Percentiles rank a stretch among this genome's conserved stretches.
phyloP scores from a whole-genome alignment of 139 green algal genomes.

The Penium margaritaceum region DNA sequence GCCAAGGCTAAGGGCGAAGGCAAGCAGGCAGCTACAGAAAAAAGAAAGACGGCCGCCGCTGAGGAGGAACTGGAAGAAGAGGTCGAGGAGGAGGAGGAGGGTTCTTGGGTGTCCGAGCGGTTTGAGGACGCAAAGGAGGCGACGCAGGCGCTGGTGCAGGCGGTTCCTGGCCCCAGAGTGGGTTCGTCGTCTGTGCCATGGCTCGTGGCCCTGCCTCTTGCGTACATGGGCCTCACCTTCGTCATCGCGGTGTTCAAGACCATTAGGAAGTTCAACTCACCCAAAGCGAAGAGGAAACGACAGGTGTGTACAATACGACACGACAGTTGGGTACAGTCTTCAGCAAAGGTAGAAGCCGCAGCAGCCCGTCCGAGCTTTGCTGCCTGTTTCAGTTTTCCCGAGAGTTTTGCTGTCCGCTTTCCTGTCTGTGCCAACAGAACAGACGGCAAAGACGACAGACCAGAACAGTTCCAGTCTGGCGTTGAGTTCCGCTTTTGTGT shows the following conservation, averaged over 20 bases:
- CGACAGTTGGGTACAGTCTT: too few species aligned
- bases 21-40: too few species aligned
- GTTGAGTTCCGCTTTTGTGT: too few species aligned
- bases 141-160: conserved; percentile 1
- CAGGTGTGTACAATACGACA: too few species aligned
- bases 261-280: conserved; percentile 32
- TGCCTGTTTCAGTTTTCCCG: too few species aligned
- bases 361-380: too few species aligned
- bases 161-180: conserved; percentile 31
- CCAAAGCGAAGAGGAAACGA: conserved; percentile 22
- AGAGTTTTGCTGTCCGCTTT: too few species aligned
- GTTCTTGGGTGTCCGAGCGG: conserved; percentile 22
- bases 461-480: too few species aligned
- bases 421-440: too few species aligned
- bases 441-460: too few species aligned
- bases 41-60: conserved; percentile 1
- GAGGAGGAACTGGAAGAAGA: conserved; percentile 37
- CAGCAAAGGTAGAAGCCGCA: too few species aligned
- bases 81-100: conserved; percentile 30
- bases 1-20: too few species aligned
- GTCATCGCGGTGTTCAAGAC: conserved; percentile 16
- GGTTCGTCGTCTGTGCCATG: conserved; percentile 16
- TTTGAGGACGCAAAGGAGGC: conserved; percentile 6
- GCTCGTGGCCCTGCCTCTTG: conserved; percentile 35
- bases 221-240: conserved; percentile 33